These are phyloP conservation scores for Alternaria sp. DNA, from an alignment of 2,329 filamentous ascomycete species.

Conservation along the genomic window DNA sequence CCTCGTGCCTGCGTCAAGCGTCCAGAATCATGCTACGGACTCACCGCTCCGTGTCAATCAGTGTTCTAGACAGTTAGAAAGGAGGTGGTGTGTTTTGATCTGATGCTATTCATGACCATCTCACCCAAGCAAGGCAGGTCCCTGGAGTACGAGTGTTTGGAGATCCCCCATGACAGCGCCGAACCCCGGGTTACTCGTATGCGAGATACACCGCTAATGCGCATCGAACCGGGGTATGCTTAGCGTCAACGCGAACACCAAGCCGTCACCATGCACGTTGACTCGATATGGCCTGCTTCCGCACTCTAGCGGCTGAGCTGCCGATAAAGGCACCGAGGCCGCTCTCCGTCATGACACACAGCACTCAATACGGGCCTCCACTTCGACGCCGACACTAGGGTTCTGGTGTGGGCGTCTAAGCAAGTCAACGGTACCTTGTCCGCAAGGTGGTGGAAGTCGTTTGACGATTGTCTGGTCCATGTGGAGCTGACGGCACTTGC, in stretches of 20 bases:
- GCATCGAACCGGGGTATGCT: background rate
- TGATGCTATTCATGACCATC: background rate
- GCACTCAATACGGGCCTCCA: constrained; percentile 9
- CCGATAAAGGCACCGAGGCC: constrained; percentile 12
- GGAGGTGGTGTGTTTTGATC: background rate
- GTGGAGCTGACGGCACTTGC: constrained; percentile 1
- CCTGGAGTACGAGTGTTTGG: constrained; percentile 3
- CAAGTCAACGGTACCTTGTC: background rate
- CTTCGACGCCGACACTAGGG: constrained; percentile 1
- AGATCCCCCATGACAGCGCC: constrained; percentile 2
- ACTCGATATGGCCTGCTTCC: constrained; percentile 5
- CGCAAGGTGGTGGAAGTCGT: background rate
- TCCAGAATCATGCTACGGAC: background rate
- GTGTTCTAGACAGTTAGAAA: background rate
- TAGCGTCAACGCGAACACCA: constrained; percentile 16
- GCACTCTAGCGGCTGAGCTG: constrained; percentile 12
- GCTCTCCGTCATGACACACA: constrained; percentile 8
- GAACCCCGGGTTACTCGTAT: constrained; percentile 21
- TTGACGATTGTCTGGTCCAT: background rate
- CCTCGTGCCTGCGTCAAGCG: constrained; percentile 5
- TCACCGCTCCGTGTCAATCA: background rate
- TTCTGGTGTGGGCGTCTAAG: constrained; percentile 2
- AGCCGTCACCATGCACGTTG: constrained; percentile 9
- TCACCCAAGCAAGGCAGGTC: background rate
- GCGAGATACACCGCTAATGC: constrained; percentile 18